Base-by-base conservation (phyloP, 139 green algal species). In the Asterochloris sp. region DNA sequence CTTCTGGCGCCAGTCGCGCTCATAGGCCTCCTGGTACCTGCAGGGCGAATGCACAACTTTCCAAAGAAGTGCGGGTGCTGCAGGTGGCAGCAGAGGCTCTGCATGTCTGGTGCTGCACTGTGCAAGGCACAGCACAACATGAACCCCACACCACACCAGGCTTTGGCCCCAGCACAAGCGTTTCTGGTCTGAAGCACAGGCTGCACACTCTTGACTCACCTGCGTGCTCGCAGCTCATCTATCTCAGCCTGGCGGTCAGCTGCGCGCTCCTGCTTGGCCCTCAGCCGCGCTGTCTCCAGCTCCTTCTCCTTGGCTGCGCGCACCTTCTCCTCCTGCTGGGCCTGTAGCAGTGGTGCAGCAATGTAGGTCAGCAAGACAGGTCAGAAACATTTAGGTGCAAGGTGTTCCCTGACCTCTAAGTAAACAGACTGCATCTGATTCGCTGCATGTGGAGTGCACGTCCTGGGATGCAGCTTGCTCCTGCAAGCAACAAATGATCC, bases 181-280 rank as follows among this genome's bases (percentile, higher is more conserved):
- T 54, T 2, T 54, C 38, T 54, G 38, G 38, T 54, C 38, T 54
- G 38, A 54, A 54, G 38, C 38, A 60, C 11, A 74, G 24, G 60
- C 54, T n/a, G 38, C 38, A 54, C 38, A 54, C 38, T 54, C 6
- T 54, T 6, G 38, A 89, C 86, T 26, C 88, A 92, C 27, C 93
- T 88, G 63, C 90, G 83, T 2, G 95, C 95, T 0, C 95, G 91
- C 79, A 97, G 87, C 91, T 96, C 94, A 76, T 98, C 95, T 54
- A 95, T 85, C 84, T 96, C 92, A 13, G 91, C 88, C 79, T 93
- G 90, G 80, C 92, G 93, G 88, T 98, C 94, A 9, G 86, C 88
- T 54, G 87, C 87, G 15, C 90, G 87, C 89, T 98, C 94, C 88
- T 97, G 94, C 86, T 94, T 84, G 21, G 91, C 89, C 0, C 95